Evolutionary conservation across 441 rosid species (phyloP).

Genomic region (Adansonia gregorii): DNA sequence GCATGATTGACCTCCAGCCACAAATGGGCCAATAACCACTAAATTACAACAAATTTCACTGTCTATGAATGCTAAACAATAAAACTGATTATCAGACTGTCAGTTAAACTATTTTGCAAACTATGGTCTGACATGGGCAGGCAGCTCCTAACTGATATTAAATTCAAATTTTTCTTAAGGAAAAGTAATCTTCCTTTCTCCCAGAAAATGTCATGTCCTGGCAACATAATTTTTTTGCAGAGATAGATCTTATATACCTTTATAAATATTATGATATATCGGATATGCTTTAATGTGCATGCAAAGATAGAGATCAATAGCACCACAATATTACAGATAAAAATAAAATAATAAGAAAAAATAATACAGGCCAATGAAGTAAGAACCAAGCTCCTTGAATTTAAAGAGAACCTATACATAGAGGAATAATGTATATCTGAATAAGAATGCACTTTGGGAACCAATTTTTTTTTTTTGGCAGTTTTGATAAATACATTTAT

Average conservation of each 20-base stretch:
- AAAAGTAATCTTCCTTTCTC: background rate
- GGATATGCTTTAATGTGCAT: background rate
- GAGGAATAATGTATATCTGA: background rate
- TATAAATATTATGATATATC: background rate
- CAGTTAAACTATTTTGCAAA: background rate
- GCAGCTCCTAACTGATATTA: background rate
- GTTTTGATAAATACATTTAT: constrained; percentile 4
- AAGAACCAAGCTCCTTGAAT: background rate
- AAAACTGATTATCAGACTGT: background rate
- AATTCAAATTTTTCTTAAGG: background rate
- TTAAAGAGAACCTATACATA: background rate
- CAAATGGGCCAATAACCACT: background rate
- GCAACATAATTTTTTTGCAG: background rate
- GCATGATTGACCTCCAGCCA: background rate
- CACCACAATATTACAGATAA: background rate
- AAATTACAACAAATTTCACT: background rate
- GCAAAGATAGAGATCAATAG: background rate
- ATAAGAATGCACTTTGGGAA: constrained; percentile 5
- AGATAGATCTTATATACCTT: background rate
- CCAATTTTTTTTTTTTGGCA: constrained; percentile 3
- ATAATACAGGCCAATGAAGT: background rate
- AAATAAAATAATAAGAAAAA: background rate
- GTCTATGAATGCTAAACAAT: background rate
- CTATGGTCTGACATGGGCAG: background rate
- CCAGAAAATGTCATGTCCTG: background rate